A percentile compares a stretch with the other conserved stretches of the same genome.
These are phyloP conservation scores for Allantophomopsis cytisporea DNA, from an alignment of 2,329 filamentous ascomycete genomes.

Conservation along the genomic window DNA sequence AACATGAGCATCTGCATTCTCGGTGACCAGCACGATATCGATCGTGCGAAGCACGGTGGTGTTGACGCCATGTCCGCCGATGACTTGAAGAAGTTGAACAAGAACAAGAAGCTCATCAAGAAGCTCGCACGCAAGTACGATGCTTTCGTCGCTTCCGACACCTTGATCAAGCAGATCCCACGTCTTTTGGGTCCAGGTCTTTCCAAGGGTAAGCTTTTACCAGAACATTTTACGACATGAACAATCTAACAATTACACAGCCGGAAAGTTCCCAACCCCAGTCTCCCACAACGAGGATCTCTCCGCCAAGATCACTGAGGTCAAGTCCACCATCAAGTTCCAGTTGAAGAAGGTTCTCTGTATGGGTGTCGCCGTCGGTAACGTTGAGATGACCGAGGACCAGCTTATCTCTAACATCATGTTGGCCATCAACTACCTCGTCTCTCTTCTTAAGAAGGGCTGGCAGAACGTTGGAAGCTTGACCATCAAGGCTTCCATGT, in stretches of 20 bases:
- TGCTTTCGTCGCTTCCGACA: slow-evolving; percentile 94
- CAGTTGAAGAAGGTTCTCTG: slow-evolving; percentile 99
- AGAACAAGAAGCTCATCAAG: slow-evolving; percentile 99
- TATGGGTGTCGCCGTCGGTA: slow-evolving; percentile 98
- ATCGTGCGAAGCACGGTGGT: slow-evolving; percentile 98
- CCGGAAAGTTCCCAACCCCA: slow-evolving; percentile 98
- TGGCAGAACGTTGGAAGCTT: slow-evolving; percentile 99
- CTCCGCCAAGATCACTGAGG: slow-evolving; percentile 89
- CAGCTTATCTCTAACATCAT: slow-evolving; percentile 98
- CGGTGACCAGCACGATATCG: slow-evolving; percentile 95
- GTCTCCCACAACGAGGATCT: slow-evolving; percentile 96
- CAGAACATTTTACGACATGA: not conserved
- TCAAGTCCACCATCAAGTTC: slow-evolving; percentile 99
- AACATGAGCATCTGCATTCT: slow-evolving; percentile 84
- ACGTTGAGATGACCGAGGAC: slow-evolving; percentile 94
- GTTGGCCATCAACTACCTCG: slow-evolving; percentile 99
- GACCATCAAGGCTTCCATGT: slow-evolving; percentile 99
- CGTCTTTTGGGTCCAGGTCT: slow-evolving; percentile 98
- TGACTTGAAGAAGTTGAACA: slow-evolving; percentile 99
- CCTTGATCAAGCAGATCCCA: slow-evolving; percentile 98
- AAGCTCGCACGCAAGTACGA: slow-evolving; percentile 99
- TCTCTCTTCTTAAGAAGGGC: slow-evolving; percentile 99
- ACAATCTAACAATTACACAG: slow-evolving; percentile 32
- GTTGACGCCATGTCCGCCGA: slow-evolving; percentile 97
- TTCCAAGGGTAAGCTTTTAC: slow-evolving; percentile 62